Conservation (phyloP, 192 early-diverging fungal species). For the Mortierella hygrophila region DNA sequence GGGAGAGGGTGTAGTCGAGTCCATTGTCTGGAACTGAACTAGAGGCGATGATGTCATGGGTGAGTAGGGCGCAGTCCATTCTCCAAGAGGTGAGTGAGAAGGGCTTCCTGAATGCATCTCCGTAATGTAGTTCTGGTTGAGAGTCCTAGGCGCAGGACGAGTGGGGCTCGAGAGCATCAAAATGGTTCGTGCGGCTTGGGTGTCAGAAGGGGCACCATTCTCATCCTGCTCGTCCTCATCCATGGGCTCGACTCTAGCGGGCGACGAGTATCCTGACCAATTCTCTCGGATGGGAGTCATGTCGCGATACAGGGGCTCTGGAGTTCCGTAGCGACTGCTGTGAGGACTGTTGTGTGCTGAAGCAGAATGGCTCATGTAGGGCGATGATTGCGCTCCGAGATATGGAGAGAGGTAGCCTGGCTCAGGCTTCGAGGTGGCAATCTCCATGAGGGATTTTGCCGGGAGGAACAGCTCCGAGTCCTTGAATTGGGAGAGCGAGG, state of each 20-base stretch:
- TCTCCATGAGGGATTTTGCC: constrained; percentile 50
- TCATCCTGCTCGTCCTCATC: constrained; percentile 33
- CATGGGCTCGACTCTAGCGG: constrained; percentile 8
- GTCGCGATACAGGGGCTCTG: constrained; percentile 31
- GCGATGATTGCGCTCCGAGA: background rate
- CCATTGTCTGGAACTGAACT: constrained; percentile 38
- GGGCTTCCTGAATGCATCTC: constrained; percentile 31
- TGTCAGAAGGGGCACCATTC: constrained; percentile 22
- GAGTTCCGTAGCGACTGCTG: constrained; percentile 1
- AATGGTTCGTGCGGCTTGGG: constrained; percentile 48
- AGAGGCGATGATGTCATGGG: constrained; percentile 36
- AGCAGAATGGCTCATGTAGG: background rate
- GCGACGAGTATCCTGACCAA: constrained; percentile 27
- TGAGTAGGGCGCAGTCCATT: constrained; percentile 43
- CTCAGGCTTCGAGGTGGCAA: constrained; percentile 43
- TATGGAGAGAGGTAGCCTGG: constrained; percentile 35
- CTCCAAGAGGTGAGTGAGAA: constrained; percentile 18
- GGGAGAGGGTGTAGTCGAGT: constrained; percentile 23
- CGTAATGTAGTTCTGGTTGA: constrained; percentile 27
- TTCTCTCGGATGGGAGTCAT: background rate
- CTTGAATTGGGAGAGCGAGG: constrained; percentile 44
- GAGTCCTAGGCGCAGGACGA: constrained; percentile 24
- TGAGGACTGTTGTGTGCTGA: constrained; percentile 7
- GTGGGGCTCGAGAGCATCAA: constrained; percentile 55
- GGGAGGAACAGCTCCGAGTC: constrained; percentile 44